Base-by-base conservation (phyloP, 192 early-diverging fungal species). In the Entomortierella parvispora region DNA sequence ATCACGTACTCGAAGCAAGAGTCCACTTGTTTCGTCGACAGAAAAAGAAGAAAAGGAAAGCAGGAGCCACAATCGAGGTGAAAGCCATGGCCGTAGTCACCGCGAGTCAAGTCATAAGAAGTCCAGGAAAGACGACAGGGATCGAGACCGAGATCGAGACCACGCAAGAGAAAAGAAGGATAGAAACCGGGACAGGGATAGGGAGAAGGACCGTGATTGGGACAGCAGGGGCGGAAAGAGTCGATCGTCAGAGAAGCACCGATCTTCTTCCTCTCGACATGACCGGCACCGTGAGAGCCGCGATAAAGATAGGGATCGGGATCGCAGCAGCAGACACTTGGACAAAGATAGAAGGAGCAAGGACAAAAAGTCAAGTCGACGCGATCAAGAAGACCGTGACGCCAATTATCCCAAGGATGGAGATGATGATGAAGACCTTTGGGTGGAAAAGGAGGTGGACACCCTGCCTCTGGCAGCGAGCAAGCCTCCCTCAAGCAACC, bases 231-330 rank as follows among this genome's bases (percentile, higher is more conserved):
- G 28, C 28, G 32, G 51, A 14, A 53, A 33, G 31, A 56, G 34
- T 22, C 54, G 4, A 40, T 40, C 37, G 37, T 40, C 37, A 9
- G 37, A 40, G 31, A 29, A 20, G 0, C 54, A 56, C 54, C 31
- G 20, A 20, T 10, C 18, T 14, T 17, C 18, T 9, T 22, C 33
- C n/a, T 56, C 54, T 15, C 31, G 33, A 32, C 54, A 32, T 23
- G 33, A 20, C 33, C 54, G 29, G 22, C 8, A 56, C 26, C 53
- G 53, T 31, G 32, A 55, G 8, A 29, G 34, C 18, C 23, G 59
- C 14, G 68, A 69, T 28, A 32, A 43, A 29, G 58, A 61, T 9
- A 44, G 45, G 7, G 56, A 58, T 40, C 18, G 51, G 26, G 51
- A 44, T 4, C 26, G 53, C 37, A 49, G 47, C 15, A 49, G 22